Conservation (phyloP, 169 alveolate genomes). For the Plasmodium gallinaceum region DNA sequence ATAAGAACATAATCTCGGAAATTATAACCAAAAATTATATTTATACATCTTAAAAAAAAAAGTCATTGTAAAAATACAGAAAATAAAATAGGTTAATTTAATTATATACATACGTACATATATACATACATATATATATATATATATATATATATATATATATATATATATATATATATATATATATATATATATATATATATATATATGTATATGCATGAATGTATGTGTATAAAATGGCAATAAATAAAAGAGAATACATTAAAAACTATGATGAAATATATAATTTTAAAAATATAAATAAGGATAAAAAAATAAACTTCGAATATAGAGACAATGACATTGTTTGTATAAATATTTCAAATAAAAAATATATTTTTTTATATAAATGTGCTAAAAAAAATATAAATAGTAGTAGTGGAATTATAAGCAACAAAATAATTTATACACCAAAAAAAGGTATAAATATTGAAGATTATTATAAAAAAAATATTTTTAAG, state of each 20-base stretch:
- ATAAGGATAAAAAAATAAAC: background rate
- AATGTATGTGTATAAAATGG: slow-evolving; percentile 19
- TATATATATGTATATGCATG: background rate
- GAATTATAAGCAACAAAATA: too few relatives aligned
- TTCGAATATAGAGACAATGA: background rate
- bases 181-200: slow-evolving; percentile 16
- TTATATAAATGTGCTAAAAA: background rate
- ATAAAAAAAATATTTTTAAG: too few relatives aligned
- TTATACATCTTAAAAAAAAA: too few relatives aligned
- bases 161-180: background rate
- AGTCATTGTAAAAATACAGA: too few relatives aligned
- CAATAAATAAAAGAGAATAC: background rate
- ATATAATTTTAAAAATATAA: background rate
- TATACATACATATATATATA: background rate
- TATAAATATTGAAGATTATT: too few relatives aligned
- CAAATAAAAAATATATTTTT: background rate
- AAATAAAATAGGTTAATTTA: background rate
- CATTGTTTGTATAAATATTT: background rate
- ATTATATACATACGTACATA: background rate
- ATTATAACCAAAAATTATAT: too few relatives aligned
- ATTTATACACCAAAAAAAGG: too few relatives aligned
- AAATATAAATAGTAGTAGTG: background rate
- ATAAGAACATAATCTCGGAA: too few relatives aligned
- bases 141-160: background rate
- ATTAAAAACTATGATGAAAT: slow-evolving; percentile 8